Evolutionary conservation across 768 basidiomycete genomes (phyloP), one percentile per base, ranked within the genome.

Genomic region (Boletellus ananiceps): DNA sequence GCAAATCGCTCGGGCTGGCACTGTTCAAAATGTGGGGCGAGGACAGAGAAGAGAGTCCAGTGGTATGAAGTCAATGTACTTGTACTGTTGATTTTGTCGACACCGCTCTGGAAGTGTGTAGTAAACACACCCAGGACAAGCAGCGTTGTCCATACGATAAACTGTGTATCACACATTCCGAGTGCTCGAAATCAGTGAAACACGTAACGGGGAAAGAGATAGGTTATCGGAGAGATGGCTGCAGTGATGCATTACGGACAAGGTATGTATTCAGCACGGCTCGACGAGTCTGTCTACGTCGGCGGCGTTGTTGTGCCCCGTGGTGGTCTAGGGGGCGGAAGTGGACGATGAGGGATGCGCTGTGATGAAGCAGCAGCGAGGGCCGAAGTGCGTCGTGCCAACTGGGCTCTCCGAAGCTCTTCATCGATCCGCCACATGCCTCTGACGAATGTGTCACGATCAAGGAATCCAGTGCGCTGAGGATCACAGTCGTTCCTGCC

Each of bases 351-450:
- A 32, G 66, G 66, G 18, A 68, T 68, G 35, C 66, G 68, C 33
- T 68, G 66, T 11, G 66, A 68, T 7, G 66, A 68, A 21, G 66
- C 66, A 2, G 55, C 64, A 25, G 56, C 66, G 38, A 69, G 63
- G 15, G 67, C 66, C 12, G 62, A 70, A 35, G 60, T 51, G 37
- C 62, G 64, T 34, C 56, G 58, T n/a, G 56, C 67, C 27, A 71
- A 54, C 39, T 84, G 79, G 5, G 77, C 74, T 40, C 80, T 76
- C n/a, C 84, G 73, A 12, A 91, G 78, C 56, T 89, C 88, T 65
- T 88, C 86, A 66, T 92, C 88, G 25, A 92, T 86, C 33, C 82
- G 80, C 88, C 88, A 90, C 86, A 90, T 89, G 44, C 87, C 89
- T 54, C 75, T 78, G 35, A 82, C 77, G 56, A 92, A 92, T 15